Evolutionary conservation across 2,329 filamentous ascomycete genomes (phyloP).

Genomic region (Lachnellula cervina): DNA sequence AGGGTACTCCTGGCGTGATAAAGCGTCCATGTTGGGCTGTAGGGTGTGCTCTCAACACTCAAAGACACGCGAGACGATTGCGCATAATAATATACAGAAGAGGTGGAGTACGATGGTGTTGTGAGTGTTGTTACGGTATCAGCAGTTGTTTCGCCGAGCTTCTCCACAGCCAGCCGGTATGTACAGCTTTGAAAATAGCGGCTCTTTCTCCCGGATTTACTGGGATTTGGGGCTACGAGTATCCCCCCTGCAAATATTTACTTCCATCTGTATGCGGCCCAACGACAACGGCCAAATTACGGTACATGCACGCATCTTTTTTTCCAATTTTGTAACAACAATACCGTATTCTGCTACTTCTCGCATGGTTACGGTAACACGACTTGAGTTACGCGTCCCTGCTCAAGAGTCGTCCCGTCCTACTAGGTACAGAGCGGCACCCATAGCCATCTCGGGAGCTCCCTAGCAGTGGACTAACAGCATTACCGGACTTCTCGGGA

Average conservation of each 20-base stretch:
- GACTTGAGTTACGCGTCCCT: too few species aligned
- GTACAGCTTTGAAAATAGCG: background rate
- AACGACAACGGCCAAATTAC: background rate
- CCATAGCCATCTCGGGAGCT: background rate
- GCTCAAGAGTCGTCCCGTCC: background rate
- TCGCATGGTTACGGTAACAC: too few species aligned
- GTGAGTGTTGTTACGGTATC: background rate
- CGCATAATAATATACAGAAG: constrained; percentile 27
- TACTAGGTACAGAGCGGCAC: background rate
- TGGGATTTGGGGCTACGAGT: constrained; percentile 4
- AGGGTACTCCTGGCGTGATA: constrained; percentile 87
- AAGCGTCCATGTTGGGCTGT: constrained; percentile 58
- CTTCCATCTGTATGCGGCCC: constrained; percentile 11
- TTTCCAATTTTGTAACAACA: background rate
- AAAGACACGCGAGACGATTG: constrained; percentile 21
- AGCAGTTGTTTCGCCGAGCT: background rate
- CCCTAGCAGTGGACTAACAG: background rate
- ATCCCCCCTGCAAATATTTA: constrained; percentile 12
- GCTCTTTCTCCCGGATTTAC: constrained; percentile 9
- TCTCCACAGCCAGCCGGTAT: background rate
- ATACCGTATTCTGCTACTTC: too few species aligned
- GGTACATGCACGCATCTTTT: background rate
- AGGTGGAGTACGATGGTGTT: background rate
- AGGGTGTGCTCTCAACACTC: constrained; percentile 17
- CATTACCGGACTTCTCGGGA: constrained; percentile 8